A percentile compares a stretch with the other conserved stretches of the same genome.
phyloP scores from a whole-genome alignment of 139 green algal genomes.

The Chlorella sorokiniana region DNA sequence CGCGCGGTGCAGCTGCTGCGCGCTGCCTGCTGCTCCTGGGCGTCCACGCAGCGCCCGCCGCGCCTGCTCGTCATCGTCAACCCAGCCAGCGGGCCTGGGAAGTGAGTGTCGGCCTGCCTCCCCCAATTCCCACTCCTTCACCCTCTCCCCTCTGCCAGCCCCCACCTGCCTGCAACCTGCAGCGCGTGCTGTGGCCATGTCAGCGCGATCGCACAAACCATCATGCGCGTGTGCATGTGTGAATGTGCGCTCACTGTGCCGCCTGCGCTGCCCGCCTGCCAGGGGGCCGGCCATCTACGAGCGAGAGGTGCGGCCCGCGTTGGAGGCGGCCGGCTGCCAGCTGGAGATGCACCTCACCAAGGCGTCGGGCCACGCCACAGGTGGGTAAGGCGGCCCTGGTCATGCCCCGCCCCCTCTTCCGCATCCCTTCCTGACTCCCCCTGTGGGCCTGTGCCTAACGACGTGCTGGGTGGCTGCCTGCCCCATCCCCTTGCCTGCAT shows the following conservation, averaged over 20 bases:
- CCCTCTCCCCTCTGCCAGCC: too few species aligned
- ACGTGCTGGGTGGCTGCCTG: too few species aligned
- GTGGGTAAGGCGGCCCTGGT: too few species aligned
- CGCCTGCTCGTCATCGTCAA: constrained; percentile 69
- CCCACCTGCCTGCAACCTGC: too few species aligned
- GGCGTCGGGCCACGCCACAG: neutral
- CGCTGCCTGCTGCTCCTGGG: constrained; percentile 33
- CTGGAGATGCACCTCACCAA: constrained; percentile 35
- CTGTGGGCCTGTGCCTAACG: neutral
- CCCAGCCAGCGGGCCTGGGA: constrained; percentile 63
- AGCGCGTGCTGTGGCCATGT: too few species aligned
- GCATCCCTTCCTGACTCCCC: neutral
- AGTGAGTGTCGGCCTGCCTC: constrained; percentile 22
- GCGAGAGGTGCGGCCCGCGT: constrained; percentile 42
- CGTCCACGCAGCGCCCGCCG: neutral
- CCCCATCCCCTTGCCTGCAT: too few species aligned
- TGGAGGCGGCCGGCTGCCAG: constrained; percentile 64
- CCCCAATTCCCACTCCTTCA: too few species aligned
- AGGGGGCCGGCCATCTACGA: constrained; percentile 41
- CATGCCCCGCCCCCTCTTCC: neutral
- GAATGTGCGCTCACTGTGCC: neutral
- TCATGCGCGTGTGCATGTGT: neutral
- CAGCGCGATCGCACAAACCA: too few species aligned
- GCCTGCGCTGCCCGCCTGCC: neutral
- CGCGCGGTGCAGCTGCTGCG: neutral